phyloP scores from a whole-genome alignment of 331 rosid species.

The Cydonia oblonga region DNA sequence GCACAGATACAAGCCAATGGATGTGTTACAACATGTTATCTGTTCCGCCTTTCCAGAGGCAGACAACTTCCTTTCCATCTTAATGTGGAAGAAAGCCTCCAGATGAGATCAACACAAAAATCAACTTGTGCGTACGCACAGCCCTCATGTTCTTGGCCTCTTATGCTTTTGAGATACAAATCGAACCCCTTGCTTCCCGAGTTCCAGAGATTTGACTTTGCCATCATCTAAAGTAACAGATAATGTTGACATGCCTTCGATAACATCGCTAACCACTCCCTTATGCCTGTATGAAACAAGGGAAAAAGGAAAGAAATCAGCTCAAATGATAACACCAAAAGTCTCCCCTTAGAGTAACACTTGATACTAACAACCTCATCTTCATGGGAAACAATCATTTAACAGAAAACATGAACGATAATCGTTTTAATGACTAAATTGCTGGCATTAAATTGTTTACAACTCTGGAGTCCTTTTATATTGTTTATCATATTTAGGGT shows the following conservation, averaged over 20 bases:
- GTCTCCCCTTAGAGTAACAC: background rate
- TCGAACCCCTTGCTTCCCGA: conserved; percentile 82
- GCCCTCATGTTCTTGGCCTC: conserved; percentile 55
- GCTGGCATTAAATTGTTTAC: no score
- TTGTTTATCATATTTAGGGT: background rate
- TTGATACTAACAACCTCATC: background rate
- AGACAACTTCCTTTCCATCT: background rate
- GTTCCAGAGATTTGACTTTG: conserved; percentile 52
- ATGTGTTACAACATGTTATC: background rate
- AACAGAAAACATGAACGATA: background rate
- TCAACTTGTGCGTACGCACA: background rate
- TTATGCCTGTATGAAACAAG: conserved; percentile 49
- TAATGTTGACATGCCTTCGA: conserved; percentile 62
- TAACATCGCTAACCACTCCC: conserved; percentile 59
- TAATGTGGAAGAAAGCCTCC: conserved; percentile 5
- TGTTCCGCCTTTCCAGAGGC: background rate
- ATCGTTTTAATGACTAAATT: background rate
- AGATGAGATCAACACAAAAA: background rate
- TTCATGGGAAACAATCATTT: background rate
- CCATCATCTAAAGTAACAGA: conserved; percentile 74
- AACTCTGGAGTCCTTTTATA: background rate
- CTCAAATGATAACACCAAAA: background rate
- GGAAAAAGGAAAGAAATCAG: background rate
- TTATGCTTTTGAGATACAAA: conserved; percentile 87
- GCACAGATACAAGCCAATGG: background rate